These are phyloP conservation scores for Boletus sp. DNA, from an alignment of 1,284 basidiomycete species.

Conservation along the genomic window DNA sequence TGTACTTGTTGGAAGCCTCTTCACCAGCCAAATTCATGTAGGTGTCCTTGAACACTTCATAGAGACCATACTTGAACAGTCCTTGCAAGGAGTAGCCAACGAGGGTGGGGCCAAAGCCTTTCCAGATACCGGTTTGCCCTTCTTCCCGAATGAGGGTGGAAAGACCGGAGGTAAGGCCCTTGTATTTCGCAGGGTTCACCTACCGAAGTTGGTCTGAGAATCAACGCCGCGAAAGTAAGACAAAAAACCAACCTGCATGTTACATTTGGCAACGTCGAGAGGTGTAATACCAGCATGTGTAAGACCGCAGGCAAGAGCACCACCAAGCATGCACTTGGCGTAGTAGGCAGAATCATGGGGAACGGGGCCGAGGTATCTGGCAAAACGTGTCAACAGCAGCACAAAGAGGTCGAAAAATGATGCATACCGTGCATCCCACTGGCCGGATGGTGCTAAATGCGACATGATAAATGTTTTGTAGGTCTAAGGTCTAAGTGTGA, in stretches of 20 bases:
- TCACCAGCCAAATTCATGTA: conserved; percentile 88
- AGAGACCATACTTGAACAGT: conserved; percentile 96
- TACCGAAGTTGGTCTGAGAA: not conserved
- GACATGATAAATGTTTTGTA: conserved; percentile 24
- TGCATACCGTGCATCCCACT: conserved; percentile 73
- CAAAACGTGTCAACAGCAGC: conserved; percentile 31
- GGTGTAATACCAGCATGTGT: conserved; percentile 96
- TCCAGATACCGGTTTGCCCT: conserved; percentile 87
- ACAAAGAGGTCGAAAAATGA: not conserved
- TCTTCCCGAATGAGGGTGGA: conserved; percentile 81
- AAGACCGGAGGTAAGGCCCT: conserved; percentile 75
- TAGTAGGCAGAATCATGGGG: conserved; percentile 78
- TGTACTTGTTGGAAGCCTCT: conserved; percentile 84
- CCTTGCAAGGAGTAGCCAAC: conserved; percentile 97
- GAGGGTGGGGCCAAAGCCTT: conserved; percentile 90
- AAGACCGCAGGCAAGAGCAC: conserved; percentile 90
- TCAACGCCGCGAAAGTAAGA: not conserved
- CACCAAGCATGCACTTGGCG: conserved; percentile 84
- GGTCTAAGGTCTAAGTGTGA: not conserved
- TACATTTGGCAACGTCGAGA: conserved; percentile 95
- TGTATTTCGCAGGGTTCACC: conserved; percentile 78
- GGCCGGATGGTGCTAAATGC: conserved; percentile 45
- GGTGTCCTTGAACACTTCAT: conserved; percentile 93
- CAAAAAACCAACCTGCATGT: conserved; percentile 83
- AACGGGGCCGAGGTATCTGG: conserved; percentile 67